Conservation (phyloP, 495 filamentous ascomycete species). For the Lindgomyces ingoldianus region DNA sequence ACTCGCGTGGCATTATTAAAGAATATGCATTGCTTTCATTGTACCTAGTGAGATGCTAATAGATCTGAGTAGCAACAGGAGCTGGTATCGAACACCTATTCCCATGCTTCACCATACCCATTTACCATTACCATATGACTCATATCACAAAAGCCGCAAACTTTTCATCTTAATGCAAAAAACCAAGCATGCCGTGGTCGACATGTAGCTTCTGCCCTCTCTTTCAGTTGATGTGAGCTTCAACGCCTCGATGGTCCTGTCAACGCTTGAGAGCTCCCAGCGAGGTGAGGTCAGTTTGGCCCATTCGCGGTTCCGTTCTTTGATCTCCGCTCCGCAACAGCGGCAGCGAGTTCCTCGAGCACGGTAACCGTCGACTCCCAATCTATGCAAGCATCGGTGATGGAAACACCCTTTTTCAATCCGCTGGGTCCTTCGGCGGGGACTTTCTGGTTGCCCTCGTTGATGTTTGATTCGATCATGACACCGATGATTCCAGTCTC, state of each 20-base stretch:
- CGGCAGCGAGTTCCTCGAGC: conserved; percentile 81
- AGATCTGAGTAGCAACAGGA: background rate
- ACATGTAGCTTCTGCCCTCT: background rate
- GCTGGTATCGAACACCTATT: background rate
- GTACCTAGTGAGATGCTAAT: too few relatives aligned
- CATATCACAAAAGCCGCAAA: background rate
- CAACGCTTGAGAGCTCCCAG: too few relatives aligned
- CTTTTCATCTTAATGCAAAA: background rate
- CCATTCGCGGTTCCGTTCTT: conserved; percentile 24
- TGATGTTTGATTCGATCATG: conserved; percentile 98
- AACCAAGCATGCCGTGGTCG: background rate
- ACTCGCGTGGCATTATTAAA: too few relatives aligned
- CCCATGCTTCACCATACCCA: background rate
- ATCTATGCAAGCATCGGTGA: conserved; percentile 96
- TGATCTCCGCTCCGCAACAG: conserved; percentile 72
- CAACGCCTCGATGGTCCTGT: too few relatives aligned
- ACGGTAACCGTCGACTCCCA: conserved; percentile 87
- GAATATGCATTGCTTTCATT: too few relatives aligned
- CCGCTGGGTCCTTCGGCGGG: conserved; percentile 75
- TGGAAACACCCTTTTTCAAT: conserved; percentile 89
- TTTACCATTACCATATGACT: too few relatives aligned
- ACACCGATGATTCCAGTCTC: conserved; percentile 89
- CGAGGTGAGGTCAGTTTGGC: conserved; percentile 8
- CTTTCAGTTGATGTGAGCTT: background rate
- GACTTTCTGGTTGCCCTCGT: conserved; percentile 94